phyloP scores from a whole-genome alignment of 1,284 basidiomycete genomes.

The Ustilago curta region DNA sequence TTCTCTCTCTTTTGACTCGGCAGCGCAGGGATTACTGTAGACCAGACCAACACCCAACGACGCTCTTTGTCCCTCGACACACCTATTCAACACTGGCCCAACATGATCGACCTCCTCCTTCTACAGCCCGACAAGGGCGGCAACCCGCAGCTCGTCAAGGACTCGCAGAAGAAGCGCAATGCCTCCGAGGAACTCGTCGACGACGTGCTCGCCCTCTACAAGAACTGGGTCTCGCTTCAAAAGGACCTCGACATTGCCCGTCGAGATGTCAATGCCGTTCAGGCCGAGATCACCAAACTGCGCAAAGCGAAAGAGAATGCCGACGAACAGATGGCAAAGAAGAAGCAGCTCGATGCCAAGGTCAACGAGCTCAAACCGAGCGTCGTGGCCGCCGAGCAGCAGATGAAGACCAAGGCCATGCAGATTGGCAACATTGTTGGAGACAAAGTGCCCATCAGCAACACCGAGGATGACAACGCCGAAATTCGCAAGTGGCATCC shows the following conservation, averaged over 20 bases:
- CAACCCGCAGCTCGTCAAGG: slow-evolving; percentile 89
- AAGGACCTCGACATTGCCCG: slow-evolving; percentile 82
- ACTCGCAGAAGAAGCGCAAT: slow-evolving; percentile 91
- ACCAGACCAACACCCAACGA: slow-evolving; percentile 20
- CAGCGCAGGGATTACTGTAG: neutral
- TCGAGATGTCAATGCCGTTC: slow-evolving; percentile 87
- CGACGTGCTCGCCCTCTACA: slow-evolving; percentile 90
- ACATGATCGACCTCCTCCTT: slow-evolving; percentile 55
- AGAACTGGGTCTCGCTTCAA: slow-evolving; percentile 89
- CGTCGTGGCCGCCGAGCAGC: slow-evolving; percentile 76
- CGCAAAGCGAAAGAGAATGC: slow-evolving; percentile 94
- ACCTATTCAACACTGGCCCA: neutral
- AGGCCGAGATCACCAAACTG: slow-evolving; percentile 93
- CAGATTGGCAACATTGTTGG: slow-evolving; percentile 94
- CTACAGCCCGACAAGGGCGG: slow-evolving; percentile 76
- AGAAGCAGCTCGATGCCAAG: slow-evolving; percentile 81
- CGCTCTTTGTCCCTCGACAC: slow-evolving; percentile 1
- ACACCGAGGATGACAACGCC: slow-evolving; percentile 94
- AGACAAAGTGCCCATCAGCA: slow-evolving; percentile 83
- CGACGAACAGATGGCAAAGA: slow-evolving; percentile 83
- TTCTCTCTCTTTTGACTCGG: too few species aligned
- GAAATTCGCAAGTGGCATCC: slow-evolving; percentile 88
- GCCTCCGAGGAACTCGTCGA: slow-evolving; percentile 91
- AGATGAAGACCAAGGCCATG: slow-evolving; percentile 83
- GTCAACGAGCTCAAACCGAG: slow-evolving; percentile 78